phyloP scores from a whole-genome alignment of 1,284 basidiomycete genomes.

The Cystobasidium slooffiae region DNA sequence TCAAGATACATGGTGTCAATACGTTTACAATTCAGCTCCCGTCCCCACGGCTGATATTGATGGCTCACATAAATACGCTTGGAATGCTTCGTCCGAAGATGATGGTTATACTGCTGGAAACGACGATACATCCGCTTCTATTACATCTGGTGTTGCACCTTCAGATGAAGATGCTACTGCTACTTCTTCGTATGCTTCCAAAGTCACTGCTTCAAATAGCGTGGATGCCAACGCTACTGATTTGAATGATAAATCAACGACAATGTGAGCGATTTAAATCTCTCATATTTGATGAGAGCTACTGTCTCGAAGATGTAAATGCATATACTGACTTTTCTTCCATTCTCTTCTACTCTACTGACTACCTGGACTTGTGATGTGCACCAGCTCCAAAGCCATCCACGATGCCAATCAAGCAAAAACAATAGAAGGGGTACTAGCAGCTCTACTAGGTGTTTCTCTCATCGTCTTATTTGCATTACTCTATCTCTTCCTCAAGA shows the following conservation, averaged over 20 bases:
- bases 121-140: neutral
- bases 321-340: neutral
- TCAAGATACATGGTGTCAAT: conserved; percentile 26
- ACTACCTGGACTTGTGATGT: neutral
- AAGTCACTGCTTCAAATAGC: neutral
- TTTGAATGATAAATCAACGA: conserved; percentile 21
- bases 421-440: conserved; percentile 27
- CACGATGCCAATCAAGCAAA: conserved; percentile 26
- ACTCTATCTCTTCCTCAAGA: conserved; percentile 14
- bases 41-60: conserved; percentile 1
- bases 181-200: conserved; percentile 8
- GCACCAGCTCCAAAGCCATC: conserved; percentile 29
- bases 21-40: conserved; percentile 4
- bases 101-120: neutral
- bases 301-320: neutral
- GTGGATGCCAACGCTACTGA: conserved; percentile 21
- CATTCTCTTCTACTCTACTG: no score
- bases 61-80: conserved; percentile 8
- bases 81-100: neutral
- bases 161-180: neutral
- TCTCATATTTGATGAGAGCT: neutral
- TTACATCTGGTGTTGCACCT: neutral
- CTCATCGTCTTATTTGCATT: conserved; percentile 12
- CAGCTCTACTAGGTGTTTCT: conserved; percentile 26
- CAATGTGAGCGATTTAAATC: conserved; percentile 1